Conservation (phyloP, 345 rosid species). For the Erysimum cheiranthoides region DNA sequence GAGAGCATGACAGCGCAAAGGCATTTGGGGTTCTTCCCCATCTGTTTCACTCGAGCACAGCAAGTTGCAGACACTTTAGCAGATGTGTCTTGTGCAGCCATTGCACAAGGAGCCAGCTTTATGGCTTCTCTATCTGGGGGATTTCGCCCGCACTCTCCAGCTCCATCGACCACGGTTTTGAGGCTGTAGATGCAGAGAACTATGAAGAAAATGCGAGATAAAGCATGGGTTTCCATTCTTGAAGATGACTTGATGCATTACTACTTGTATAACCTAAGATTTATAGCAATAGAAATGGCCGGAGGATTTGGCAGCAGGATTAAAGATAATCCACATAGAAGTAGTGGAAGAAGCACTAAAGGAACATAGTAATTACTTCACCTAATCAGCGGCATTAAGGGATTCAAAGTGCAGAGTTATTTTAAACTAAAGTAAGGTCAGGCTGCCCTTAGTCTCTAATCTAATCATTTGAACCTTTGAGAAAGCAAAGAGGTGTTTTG, state of each 20-base stretch:
- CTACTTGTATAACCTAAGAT: conserved; percentile 32
- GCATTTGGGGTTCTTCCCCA: conserved; percentile 78
- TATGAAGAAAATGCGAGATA: conserved; percentile 50
- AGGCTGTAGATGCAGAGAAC: conserved; percentile 46
- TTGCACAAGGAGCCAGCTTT: conserved; percentile 85
- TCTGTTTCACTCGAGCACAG: conserved; percentile 68
- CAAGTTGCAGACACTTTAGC: conserved; percentile 70
- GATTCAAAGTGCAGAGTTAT: conserved; percentile 32
- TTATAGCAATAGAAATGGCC: conserved; percentile 51
- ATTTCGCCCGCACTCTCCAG: conserved; percentile 79
- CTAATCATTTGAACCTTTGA: conserved; percentile 42
- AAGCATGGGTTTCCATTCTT: conserved; percentile 51
- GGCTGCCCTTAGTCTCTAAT: conserved; percentile 38
- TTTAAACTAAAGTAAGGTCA: conserved; percentile 46
- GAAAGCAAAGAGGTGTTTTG: conserved; percentile 30
- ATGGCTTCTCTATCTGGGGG: conserved; percentile 83
- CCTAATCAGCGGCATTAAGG: conserved; percentile 48
- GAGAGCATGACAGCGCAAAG: conserved; percentile 92
- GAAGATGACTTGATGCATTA: conserved; percentile 36
- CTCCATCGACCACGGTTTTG: conserved; percentile 54
- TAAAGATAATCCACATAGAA: conserved; percentile 44
- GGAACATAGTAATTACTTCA: conserved; percentile 50
- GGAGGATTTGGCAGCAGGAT: conserved; percentile 21
- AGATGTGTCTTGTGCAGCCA: conserved; percentile 61
- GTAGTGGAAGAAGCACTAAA: conserved; percentile 73